A percentile compares a stretch with the other conserved stretches of the same genome.
These are phyloP conservation scores for Citrullus mucosospermus DNA, from an alignment of 306 rosid genomes.

Conservation along the genomic window DNA sequence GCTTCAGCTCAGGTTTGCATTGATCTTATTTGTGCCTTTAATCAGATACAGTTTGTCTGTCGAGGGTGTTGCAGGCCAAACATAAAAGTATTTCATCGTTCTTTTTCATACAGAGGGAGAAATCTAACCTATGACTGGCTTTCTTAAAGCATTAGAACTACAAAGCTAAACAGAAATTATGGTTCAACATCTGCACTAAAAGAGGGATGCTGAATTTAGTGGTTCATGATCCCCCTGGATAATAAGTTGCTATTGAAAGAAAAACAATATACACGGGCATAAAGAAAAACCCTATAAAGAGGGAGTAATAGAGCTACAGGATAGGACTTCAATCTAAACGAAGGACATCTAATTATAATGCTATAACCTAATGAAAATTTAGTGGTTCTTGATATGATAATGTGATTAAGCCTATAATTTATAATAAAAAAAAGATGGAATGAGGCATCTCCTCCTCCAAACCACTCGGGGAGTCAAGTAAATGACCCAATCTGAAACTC, in stretches of 20 bases:
- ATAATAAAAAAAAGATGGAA: background rate
- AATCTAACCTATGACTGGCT: background rate
- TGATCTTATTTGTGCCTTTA: background rate
- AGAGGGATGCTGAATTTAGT: background rate
- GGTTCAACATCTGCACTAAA: background rate
- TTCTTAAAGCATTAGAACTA: background rate
- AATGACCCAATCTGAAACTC: background rate
- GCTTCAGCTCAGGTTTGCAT: slow-evolving; percentile 85
- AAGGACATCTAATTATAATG: too few species aligned
- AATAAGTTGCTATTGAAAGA: too few species aligned
- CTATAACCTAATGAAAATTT: too few species aligned
- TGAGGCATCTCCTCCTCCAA: background rate
- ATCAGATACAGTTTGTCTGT: background rate
- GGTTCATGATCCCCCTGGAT: background rate
- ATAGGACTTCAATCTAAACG: background rate
- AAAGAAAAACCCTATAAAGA: background rate
- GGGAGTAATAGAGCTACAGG: background rate
- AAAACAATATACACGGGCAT: too few species aligned
- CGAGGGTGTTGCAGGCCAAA: background rate
- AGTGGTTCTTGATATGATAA: background rate
- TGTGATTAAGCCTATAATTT: background rate
- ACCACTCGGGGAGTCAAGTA: background rate
- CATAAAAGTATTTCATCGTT: background rate
- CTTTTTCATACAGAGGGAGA: background rate
- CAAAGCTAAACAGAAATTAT: background rate